Conservation (phyloP, 2,329 filamentous ascomycete genomes). For the Xylariales sp. region DNA sequence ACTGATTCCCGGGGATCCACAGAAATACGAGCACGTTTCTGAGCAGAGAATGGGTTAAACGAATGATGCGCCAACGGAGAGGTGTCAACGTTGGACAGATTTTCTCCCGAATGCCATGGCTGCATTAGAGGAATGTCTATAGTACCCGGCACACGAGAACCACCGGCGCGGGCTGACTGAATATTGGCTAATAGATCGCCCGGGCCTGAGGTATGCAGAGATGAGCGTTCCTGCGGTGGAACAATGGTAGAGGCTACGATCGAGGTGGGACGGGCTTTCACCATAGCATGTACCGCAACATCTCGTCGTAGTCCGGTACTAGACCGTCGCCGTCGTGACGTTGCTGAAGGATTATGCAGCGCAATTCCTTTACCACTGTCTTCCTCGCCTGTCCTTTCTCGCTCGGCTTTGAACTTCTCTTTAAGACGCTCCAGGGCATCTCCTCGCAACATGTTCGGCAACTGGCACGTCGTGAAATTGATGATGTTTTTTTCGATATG, state of each 20-base stretch:
- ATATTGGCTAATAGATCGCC: slow-evolving; percentile 80
- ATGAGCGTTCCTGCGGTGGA: slow-evolving; percentile 34
- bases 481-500: slow-evolving; percentile 93
- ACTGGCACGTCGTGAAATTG: slow-evolving; percentile 83
- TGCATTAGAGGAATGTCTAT: slow-evolving; percentile 17
- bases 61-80: slow-evolving; percentile 46
- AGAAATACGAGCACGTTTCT: slow-evolving; percentile 42
- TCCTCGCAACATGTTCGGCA: slow-evolving; percentile 86
- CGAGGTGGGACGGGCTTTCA: slow-evolving; percentile 40
- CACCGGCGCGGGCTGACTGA: slow-evolving; percentile 60
- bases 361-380: slow-evolving; percentile 91
- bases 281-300: slow-evolving; percentile 66
- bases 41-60: slow-evolving; percentile 54
- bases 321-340: slow-evolving; percentile 64
- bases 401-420: slow-evolving; percentile 84
- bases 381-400: slow-evolving; percentile 74
- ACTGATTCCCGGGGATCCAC: slow-evolving; percentile 73
- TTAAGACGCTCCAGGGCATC: slow-evolving; percentile 80
- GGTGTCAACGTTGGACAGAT: slow-evolving; percentile 17
- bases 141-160: slow-evolving; percentile 33
- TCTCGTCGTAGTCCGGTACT: slow-evolving; percentile 76
- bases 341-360: slow-evolving; percentile 72
- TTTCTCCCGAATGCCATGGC: slow-evolving; percentile 6
- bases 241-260: slow-evolving; percentile 34
- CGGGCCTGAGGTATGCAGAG: slow-evolving; percentile 53